Evolutionary conservation across 306 rosid species (phyloP).

Genomic region (Dryas alaskensis): DNA sequence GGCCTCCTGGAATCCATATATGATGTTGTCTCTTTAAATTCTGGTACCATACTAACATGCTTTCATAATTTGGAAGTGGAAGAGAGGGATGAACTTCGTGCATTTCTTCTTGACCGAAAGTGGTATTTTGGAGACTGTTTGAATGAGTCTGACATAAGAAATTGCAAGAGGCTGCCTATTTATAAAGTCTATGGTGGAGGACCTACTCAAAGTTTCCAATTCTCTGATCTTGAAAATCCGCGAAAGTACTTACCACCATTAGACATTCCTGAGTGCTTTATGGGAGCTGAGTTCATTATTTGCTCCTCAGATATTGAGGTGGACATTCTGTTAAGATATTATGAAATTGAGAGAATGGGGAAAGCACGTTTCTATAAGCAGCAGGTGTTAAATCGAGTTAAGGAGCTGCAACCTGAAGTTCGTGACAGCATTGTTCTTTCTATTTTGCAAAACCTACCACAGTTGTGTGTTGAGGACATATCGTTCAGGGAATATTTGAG

Average conservation of each 20-base stretch:
- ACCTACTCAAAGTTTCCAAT: constrained; percentile 48
- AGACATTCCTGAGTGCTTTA: constrained; percentile 67
- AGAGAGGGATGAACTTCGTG: constrained; percentile 72
- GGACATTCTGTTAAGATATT: constrained; percentile 71
- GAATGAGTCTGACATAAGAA: constrained; percentile 50
- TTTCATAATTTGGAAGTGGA: constrained; percentile 56
- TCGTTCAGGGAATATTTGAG: constrained; percentile 67
- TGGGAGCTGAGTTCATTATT: constrained; percentile 72
- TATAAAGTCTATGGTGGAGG: constrained; percentile 61
- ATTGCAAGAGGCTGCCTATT: constrained; percentile 75
- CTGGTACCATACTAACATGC: constrained; percentile 45
- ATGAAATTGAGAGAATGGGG: constrained; percentile 85
- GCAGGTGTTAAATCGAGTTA: constrained; percentile 59
- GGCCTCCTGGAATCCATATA: constrained; percentile 71
- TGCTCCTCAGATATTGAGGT: constrained; percentile 58
- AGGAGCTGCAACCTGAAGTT: constrained; percentile 71
- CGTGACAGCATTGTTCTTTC: constrained; percentile 81
- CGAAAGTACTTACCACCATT: constrained; percentile 74
- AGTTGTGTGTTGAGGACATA: constrained; percentile 68
- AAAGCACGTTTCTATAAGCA: constrained; percentile 67
- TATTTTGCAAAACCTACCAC: constrained; percentile 72
- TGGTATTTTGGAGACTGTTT: constrained; percentile 76
- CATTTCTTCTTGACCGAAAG: constrained; percentile 81
- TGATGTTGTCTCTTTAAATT: constrained; percentile 45
- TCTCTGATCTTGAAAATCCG: constrained; percentile 76